Conservation (phyloP, 192 early-diverging fungal species). For the Hyaloraphidium curvatum region DNA sequence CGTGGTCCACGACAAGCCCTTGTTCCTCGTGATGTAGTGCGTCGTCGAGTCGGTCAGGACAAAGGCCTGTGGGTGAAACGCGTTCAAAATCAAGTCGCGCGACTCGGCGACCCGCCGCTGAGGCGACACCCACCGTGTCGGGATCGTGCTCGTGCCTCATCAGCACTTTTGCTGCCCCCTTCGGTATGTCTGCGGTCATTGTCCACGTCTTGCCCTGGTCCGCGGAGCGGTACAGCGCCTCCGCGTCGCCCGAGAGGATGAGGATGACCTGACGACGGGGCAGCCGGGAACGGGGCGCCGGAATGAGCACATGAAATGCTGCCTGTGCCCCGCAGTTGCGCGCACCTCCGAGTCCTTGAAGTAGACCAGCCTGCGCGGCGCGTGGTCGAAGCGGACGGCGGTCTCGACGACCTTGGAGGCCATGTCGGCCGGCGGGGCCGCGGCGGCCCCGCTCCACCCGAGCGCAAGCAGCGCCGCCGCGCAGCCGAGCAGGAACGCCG, state of each 20-base stretch:
- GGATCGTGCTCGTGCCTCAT: constrained; percentile 45
- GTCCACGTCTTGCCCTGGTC: constrained; percentile 49
- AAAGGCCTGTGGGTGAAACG: constrained; percentile 23
- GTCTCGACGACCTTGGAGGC: neutral
- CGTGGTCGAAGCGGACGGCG: neutral
- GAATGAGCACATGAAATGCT: neutral
- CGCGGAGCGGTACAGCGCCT: constrained; percentile 19
- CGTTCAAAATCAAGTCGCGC: neutral
- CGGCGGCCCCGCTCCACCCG: too few relatives aligned
- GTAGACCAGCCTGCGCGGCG: neutral
- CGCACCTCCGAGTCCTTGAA: neutral
- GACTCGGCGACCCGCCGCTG: neutral
- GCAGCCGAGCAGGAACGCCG: too few relatives aligned
- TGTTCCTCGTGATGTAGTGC: constrained; percentile 40
- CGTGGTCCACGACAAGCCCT: constrained; percentile 31
- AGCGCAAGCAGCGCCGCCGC: too few relatives aligned
- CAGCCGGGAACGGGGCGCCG: neutral
- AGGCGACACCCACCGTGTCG: constrained; percentile 22
- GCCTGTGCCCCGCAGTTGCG: neutral
- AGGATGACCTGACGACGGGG: neutral
- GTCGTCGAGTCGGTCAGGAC: constrained; percentile 23
- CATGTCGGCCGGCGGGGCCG: too few relatives aligned
- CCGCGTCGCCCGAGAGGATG: neutral
- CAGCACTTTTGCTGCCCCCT: constrained; percentile 21
- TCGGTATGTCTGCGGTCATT: constrained; percentile 20